Base-by-base conservation (phyloP, 805 yeast genomes). In the Starmerella ratchasimensis region DNA sequence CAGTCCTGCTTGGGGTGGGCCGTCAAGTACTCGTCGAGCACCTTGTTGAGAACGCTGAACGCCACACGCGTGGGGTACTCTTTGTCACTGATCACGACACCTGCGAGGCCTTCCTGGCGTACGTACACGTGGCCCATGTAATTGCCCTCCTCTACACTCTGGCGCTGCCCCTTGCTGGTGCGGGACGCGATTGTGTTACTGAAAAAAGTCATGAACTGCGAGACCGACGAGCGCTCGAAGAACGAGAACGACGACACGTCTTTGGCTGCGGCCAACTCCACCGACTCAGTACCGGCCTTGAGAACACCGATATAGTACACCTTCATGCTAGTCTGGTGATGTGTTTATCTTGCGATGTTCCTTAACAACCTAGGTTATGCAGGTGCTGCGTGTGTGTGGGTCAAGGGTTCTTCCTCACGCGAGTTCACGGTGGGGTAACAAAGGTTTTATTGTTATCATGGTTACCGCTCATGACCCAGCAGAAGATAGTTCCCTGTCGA, bases 31-130 rank as follows among this genome's bases (percentile, higher is more conserved):
- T 88, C 97, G 52, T 90, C 98, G 49, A 83, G 67, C 17, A 88
- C 65, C 62, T 83, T 88, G 68, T 88, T 88, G 53, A 90, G 69
- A 42, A 90, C 65, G 2, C 96, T 81, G 61, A 83, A 88, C 1
- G 96, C 97, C 11, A 95, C 97, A 57, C 98, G 72, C 23, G 83
- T 88, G 2, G 97, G 98, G 60, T 90, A 90, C 50, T 88, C 96
- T 58, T 81, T 80, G 59, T 90, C 98, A 31, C 94, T 74, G 58
- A 90, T 80, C 44, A 90, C 62, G 24, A 90, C 94, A 45, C 94
- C 94, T 17, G 93, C 80, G 25, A 88, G 55, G 3, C 96, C 97
- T 59, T 90, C 97, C 18, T 79, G 61, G 49, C 97, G 71, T 22
- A 86, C 76, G 59, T 79, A 90, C 0, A 84, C 88, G 59, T 90